Conservation (phyloP, 805 yeast genomes). For the Deakozyma indianensis region DNA sequence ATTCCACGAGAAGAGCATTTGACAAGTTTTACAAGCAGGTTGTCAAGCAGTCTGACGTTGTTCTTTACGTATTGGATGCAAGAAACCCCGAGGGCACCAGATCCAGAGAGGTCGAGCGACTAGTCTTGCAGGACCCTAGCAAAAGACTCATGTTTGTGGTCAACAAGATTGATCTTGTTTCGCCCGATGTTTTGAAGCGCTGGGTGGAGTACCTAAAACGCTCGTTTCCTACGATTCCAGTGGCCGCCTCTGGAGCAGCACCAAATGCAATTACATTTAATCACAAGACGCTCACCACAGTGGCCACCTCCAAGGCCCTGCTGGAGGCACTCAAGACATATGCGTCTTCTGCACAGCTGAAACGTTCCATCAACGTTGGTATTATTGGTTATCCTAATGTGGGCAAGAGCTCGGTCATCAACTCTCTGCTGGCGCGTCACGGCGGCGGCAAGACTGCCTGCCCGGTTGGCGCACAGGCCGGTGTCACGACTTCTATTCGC, state of each 20-base stretch:
- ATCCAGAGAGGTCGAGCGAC: conserved; percentile 81
- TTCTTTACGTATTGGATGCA: conserved; percentile 89
- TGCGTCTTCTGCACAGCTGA: conserved; percentile 69
- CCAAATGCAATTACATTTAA: conserved; percentile 55
- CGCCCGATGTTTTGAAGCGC: conserved; percentile 64
- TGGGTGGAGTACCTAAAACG: conserved; percentile 73
- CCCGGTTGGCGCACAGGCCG: conserved; percentile 96
- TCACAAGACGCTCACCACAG: conserved; percentile 51
- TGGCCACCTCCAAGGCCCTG: conserved; percentile 58
- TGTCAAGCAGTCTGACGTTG: conserved; percentile 82
- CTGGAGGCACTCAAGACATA: conserved; percentile 73
- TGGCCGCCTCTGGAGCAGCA: conserved; percentile 61
- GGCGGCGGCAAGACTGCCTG: conserved; percentile 56
- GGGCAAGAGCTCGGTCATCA: conserved; percentile 89
- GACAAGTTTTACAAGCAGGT: conserved; percentile 90
- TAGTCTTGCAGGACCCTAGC: conserved; percentile 62
- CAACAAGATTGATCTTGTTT: conserved; percentile 88
- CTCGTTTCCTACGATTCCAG: conserved; percentile 84
- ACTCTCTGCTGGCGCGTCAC: conserved; percentile 66
- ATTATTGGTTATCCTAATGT: conserved; percentile 97
- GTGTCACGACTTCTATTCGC: conserved; percentile 84
- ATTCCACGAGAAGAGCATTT: conserved; percentile 51
- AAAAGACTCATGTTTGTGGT: conserved; percentile 76
- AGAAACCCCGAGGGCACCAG: conserved; percentile 95
- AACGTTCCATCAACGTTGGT: conserved; percentile 84